These are phyloP conservation scores for Cronartium quercuum DNA, from an alignment of 1,284 basidiomycete species.

Conservation along the genomic window DNA sequence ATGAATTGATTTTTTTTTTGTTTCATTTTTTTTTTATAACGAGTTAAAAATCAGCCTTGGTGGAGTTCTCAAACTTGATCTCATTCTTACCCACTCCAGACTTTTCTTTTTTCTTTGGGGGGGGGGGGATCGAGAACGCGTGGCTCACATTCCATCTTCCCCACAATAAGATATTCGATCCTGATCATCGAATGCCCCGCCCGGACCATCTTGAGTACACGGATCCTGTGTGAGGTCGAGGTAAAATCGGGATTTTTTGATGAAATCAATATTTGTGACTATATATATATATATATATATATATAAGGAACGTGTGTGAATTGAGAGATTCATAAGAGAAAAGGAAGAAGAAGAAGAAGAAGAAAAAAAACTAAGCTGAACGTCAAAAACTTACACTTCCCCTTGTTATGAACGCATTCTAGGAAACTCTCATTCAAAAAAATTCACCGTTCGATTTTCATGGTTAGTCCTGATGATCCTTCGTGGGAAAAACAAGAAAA, in stretches of 20 bases:
- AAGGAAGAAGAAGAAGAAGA: background rate
- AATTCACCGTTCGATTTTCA: background rate
- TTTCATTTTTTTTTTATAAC: too few species aligned
- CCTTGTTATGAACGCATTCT: constrained; percentile 36
- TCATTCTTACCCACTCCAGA: too few species aligned
- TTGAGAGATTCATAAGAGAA: background rate
- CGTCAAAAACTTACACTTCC: constrained; percentile 9
- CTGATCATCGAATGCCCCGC: constrained; percentile 19
- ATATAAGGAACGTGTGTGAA: too few species aligned
- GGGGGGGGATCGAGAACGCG: background rate
- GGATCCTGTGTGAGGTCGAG: constrained; percentile 35
- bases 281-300: too few species aligned
- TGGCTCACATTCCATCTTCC: constrained; percentile 32
- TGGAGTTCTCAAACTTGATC: too few species aligned
- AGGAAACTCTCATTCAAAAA: background rate
- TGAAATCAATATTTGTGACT: too few species aligned
- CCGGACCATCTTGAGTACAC: constrained; percentile 12
- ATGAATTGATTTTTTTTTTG: too few species aligned
- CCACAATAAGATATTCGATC: constrained; percentile 35
- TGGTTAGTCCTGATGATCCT: background rate
- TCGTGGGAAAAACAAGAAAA: background rate
- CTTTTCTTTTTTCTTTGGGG: too few species aligned
- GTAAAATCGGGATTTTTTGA: too few species aligned
- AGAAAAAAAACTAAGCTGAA: background rate
- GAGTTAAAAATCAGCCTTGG: too few species aligned